Conservation (phyloP, 257 asterid species). For the Solanum ahanhuiri region DNA sequence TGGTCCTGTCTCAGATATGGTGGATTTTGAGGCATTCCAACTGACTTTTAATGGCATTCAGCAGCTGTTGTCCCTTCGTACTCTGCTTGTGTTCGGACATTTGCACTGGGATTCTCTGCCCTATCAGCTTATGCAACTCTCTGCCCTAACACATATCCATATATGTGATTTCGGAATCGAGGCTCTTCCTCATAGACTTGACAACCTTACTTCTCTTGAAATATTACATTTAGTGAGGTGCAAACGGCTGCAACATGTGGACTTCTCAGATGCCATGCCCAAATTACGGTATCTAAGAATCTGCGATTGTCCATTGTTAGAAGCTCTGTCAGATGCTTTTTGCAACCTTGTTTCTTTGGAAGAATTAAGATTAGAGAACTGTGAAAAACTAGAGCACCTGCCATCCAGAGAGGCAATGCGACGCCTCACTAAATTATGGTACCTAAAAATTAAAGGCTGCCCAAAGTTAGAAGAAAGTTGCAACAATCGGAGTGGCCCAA, state of each 20-base stretch:
- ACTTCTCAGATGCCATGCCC: no score
- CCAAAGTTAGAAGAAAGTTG: neutral
- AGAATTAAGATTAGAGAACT: fast-evolving
- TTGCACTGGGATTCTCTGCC: conserved; percentile 5
- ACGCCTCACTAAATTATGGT: neutral
- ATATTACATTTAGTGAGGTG: fast-evolving
- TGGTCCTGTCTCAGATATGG: neutral
- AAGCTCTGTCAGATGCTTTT: neutral
- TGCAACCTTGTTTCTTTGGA: neutral
- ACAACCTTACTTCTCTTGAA: neutral
- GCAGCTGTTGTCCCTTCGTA: neutral
- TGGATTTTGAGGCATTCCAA: neutral
- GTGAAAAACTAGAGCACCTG: neutral
- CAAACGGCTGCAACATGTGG: neutral
- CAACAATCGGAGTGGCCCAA: neutral
- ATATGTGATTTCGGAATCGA: neutral
- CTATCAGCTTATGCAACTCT: conserved; percentile 4
- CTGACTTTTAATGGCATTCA: neutral
- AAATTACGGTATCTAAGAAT: no score
- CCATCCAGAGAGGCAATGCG: neutral
- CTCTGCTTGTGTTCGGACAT: fast-evolving
- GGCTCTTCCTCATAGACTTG: conserved; percentile 2
- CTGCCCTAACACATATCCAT: neutral
- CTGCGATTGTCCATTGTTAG: neutral
- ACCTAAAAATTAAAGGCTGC: neutral